phyloP scores from a whole-genome alignment of 169 alveolate species.

The Cryptosporidium sp. region DNA sequence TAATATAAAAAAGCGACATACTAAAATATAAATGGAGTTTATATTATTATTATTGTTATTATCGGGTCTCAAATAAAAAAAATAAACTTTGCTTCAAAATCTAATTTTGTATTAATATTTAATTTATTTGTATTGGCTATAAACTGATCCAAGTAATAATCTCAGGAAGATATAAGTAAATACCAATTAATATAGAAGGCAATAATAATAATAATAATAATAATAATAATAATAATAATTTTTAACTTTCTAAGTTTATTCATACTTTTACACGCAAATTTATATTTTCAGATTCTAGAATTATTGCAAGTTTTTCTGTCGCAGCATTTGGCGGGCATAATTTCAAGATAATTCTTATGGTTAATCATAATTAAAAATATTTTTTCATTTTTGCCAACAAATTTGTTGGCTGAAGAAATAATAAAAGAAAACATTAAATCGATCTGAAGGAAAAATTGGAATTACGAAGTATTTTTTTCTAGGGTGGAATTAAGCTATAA shows the following conservation, averaged over 20 bases:
- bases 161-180: background rate
- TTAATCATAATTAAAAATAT: background rate
- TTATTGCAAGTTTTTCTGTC: background rate
- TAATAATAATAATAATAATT: too few relatives aligned
- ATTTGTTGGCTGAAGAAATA: background rate
- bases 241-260: too few relatives aligned
- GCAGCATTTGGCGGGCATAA: slow-evolving; percentile 25
- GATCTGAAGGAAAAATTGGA: background rate
- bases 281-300: slow-evolving; percentile 23
- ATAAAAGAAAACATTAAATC: too few relatives aligned
- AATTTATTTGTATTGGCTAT: too few relatives aligned
- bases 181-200: too few relatives aligned
- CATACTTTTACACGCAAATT: background rate
- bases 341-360: slow-evolving; percentile 13
- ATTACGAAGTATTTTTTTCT: background rate
- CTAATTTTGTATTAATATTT: too few relatives aligned
- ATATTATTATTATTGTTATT: too few relatives aligned
- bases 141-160: background rate
- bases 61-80: too few relatives aligned
- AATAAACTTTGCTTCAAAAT: background rate
- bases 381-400: background rate
- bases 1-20: too few relatives aligned
- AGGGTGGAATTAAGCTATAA: too few relatives aligned
- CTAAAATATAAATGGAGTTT: too few relatives aligned
- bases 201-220: too few relatives aligned